Conservation (phyloP, 352 stramenopile species). For the Thraustochytrium sp. region DNA sequence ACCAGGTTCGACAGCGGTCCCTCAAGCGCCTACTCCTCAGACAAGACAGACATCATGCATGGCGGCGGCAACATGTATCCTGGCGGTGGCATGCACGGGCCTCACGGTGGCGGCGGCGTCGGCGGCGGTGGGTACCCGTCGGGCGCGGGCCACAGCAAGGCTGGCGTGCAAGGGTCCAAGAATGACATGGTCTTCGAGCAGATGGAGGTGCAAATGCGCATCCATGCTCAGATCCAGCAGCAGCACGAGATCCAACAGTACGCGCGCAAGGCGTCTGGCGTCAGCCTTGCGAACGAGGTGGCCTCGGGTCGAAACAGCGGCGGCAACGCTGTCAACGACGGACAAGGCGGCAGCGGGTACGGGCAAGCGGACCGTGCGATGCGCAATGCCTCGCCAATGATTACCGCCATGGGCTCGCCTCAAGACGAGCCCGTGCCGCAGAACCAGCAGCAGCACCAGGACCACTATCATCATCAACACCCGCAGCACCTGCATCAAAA, state of each 20-base stretch:
- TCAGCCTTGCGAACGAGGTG: too few relatives aligned
- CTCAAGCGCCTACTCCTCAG: not conserved
- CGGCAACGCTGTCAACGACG: too few relatives aligned
- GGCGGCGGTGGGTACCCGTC: too few relatives aligned
- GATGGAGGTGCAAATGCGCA: constrained; percentile 30
- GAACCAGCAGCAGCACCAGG: not conserved
- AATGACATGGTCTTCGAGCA: constrained; percentile 18
- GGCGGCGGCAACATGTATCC: not conserved
- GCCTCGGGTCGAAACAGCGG: too few relatives aligned
- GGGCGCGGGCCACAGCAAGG: too few relatives aligned
- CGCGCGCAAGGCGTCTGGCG: not conserved
- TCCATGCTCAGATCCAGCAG: constrained; percentile 19
- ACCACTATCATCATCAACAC: too few relatives aligned
- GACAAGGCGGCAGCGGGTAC: too few relatives aligned
- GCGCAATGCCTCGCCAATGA: too few relatives aligned
- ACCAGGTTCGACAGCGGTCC: not conserved
- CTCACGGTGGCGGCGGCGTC: not conserved
- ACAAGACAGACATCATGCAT: not conserved
- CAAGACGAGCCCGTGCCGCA: not conserved
- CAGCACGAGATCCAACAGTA: constrained; percentile 26
- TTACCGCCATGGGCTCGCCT: too few relatives aligned
- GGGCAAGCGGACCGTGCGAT: too few relatives aligned
- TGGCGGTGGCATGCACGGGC: not conserved
- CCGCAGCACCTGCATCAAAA: too few relatives aligned
- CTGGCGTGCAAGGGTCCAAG: too few relatives aligned